Evolutionary conservation across 2,329 filamentous ascomycete species (phyloP), one percentile per base, ranked within the genome.

Genomic region (Orbilia blumenaviensis): DNA sequence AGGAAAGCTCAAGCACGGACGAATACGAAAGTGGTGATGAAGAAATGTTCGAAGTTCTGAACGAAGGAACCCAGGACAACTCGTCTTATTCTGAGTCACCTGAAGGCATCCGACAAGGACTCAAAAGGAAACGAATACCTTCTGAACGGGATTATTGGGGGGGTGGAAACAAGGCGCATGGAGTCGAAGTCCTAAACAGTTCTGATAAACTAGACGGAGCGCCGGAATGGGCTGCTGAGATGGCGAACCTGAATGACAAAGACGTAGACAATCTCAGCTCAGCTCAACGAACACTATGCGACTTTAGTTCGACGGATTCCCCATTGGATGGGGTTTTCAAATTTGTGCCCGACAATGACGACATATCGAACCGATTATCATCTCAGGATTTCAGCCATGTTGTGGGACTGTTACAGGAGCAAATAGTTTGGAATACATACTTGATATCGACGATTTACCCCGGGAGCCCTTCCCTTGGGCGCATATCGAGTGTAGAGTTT

Each of bases 341-440:
- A 12, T 67, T 75, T 12, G 52, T 75, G 12, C 71, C 71, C 2
- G 71, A 75, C n/a, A 75, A 75, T 16, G 54, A 75, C 25, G 56
- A 75, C 8, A 68, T 75, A 46, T 63, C 71, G 21, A 68, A 56
- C 16, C 56, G 71, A 23, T 18, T 75, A 12, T 56, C 32, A 21
- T 58, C 63, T 1, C 71, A 75, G 4, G 71, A 75, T 27, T 75
- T 75, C 46, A 68, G 27, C 32, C 63, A 75, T 48, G 62, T 75
- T 25, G 58, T 75, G 29, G 34, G 27, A 14, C 8, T 75, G 25
- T 18, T 75, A 34, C 71, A 75, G n/a, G 71, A 75, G 29, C 71
- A 75, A 18, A 56, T 75, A 0, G 63, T 75, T 27, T 75, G 71
- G 71, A 75, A 75, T 38, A 75, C 71, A n/a, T 75, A 75, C 21